phyloP scores from a whole-genome alignment of 495 filamentous ascomycete genomes.

The Friedmanniomyces simplex region DNA sequence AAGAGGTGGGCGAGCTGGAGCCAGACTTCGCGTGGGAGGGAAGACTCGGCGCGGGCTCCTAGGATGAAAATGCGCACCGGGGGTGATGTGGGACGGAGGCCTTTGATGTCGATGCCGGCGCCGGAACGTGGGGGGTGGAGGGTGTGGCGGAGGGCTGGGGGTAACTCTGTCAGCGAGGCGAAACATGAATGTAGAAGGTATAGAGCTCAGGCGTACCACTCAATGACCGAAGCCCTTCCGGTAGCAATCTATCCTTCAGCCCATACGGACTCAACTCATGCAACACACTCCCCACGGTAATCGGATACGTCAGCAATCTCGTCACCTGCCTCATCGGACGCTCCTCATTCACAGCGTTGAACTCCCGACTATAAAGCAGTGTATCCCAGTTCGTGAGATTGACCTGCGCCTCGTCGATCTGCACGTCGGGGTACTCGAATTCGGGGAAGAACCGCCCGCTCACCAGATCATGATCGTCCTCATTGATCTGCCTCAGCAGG shows the following conservation, averaged over 20 bases:
- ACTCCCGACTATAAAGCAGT: conserved; percentile 79
- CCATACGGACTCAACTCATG: conserved; percentile 90
- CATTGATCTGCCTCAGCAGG: conserved; percentile 79
- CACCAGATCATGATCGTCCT: conserved; percentile 92
- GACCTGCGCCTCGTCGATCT: conserved; percentile 72
- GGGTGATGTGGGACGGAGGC: conserved; percentile 70
- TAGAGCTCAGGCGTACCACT: no score
- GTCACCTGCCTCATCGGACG: conserved; percentile 84
- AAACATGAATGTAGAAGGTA: conserved; percentile 13
- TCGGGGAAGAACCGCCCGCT: conserved; percentile 88
- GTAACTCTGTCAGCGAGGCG: conserved; percentile 13
- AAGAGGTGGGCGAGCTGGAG: conserved; percentile 84
- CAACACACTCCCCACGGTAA: conserved; percentile 80
- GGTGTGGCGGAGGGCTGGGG: conserved; percentile 75
- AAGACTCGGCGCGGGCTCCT: conserved; percentile 91
- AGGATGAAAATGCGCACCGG: conserved; percentile 88
- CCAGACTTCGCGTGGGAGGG: conserved; percentile 88
- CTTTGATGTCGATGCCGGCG: conserved; percentile 61
- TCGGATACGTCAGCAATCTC: conserved; percentile 81
- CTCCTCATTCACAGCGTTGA: conserved; percentile 78
- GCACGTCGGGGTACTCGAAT: conserved; percentile 77
- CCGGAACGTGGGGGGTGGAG: conserved; percentile 79
- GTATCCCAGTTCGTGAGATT: conserved; percentile 99
- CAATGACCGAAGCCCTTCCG: conserved; percentile 83
- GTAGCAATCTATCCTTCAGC: conserved; percentile 60